These are phyloP conservation scores for Rhizophlyctis rosea DNA, from an alignment of 192 early-diverging fungal species.

Conservation along the genomic window DNA sequence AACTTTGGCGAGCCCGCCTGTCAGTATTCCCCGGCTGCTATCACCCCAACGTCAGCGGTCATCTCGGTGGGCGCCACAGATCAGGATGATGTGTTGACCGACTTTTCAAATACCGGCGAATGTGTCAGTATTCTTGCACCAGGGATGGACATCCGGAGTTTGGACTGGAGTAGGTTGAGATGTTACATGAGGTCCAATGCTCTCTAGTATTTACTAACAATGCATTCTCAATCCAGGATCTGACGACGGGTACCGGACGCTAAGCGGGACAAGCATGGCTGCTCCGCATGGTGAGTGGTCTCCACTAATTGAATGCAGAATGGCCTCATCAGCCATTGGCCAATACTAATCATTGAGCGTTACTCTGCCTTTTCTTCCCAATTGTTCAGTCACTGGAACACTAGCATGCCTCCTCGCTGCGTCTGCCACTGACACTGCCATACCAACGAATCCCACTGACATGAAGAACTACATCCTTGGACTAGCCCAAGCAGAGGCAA, in stretches of 20 bases:
- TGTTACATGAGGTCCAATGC: not conserved
- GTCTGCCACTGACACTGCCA: not conserved
- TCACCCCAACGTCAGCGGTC: not conserved
- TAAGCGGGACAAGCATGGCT: conserved; percentile 16
- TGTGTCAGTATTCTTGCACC: not conserved
- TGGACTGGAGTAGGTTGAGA: not conserved
- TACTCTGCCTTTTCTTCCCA: not conserved
- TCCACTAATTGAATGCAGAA: too few relatives aligned
- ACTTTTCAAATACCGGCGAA: not conserved
- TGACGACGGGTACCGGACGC: not conserved
- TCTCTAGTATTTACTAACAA: not conserved
- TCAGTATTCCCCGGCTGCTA: not conserved
- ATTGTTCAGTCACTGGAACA: conserved; percentile 10
- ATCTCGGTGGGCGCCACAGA: not conserved
- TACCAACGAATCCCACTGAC: conserved; percentile 8
- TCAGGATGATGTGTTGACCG: not conserved
- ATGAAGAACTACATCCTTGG: conserved; percentile 9
- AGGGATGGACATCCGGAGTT: not conserved
- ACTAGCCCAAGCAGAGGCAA: not conserved
- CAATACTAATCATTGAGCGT: not conserved
- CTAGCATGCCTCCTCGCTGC: conserved; percentile 7
- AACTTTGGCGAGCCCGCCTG: not conserved
- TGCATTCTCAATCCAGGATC: not conserved
- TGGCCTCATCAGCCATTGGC: not conserved
- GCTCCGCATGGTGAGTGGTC: conserved; percentile 9